phyloP scores from a whole-genome alignment of 2,329 filamentous ascomycete genomes.

The Colletotrichum gigasporum region DNA sequence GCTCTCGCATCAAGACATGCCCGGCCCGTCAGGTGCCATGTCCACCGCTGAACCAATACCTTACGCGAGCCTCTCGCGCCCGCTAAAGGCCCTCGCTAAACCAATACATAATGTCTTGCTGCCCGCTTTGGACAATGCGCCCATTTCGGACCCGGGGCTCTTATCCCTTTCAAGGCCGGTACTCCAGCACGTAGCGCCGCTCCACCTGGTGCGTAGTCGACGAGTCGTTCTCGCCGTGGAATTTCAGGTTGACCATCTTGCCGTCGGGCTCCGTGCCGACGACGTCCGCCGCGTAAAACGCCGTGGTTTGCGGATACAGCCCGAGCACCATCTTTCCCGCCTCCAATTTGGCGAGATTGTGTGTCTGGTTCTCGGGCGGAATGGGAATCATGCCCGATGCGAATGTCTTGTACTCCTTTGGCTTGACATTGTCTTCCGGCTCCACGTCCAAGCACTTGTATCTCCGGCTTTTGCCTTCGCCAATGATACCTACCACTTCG shows the following conservation, averaged over 20 bases:
- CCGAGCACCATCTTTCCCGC: slow-evolving; percentile 79
- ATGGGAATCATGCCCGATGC: slow-evolving; percentile 83
- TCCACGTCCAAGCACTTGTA: slow-evolving; percentile 86
- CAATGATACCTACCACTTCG: slow-evolving; percentile 78
- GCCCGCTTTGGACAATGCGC: background rate
- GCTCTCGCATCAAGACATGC: background rate
- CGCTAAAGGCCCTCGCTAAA: slow-evolving; percentile 12
- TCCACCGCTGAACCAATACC: slow-evolving; percentile 16
- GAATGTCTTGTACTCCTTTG: slow-evolving; percentile 75
- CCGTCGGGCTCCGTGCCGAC: slow-evolving; percentile 70
- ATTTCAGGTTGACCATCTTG: slow-evolving; percentile 71
- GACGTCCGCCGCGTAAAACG: slow-evolving; percentile 86
- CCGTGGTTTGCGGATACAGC: slow-evolving; percentile 84
- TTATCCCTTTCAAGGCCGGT: slow-evolving; percentile 51
- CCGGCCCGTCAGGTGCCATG: slow-evolving; percentile 18
- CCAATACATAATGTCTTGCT: background rate
- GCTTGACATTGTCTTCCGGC: slow-evolving; percentile 74
- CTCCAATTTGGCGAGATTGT: slow-evolving; percentile 67
- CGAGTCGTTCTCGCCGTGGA: slow-evolving; percentile 81
- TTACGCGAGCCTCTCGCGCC: slow-evolving; percentile 9
- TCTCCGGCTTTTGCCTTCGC: slow-evolving; percentile 79
- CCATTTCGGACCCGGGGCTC: background rate
- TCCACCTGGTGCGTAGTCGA: slow-evolving; percentile 81
- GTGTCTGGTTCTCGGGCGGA: slow-evolving; percentile 60
- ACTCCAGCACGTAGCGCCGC: slow-evolving; percentile 80